phyloP scores from a whole-genome alignment of 371 early-diverging fungal genomes.

The Mortierella sp. region DNA sequence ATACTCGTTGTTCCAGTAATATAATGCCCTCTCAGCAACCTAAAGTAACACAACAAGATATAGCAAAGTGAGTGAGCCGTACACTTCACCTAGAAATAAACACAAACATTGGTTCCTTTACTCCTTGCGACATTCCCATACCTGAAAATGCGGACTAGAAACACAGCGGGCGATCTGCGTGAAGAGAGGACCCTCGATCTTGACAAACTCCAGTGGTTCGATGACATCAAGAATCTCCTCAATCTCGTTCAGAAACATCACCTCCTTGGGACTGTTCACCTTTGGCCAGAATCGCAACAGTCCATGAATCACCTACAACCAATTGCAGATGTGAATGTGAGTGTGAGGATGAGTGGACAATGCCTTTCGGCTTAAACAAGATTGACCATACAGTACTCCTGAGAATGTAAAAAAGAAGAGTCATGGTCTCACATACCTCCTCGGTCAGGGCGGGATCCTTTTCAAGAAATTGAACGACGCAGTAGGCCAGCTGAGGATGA shows the following conservation, averaged over 20 bases:
- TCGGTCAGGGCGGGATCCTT: constrained; percentile 92
- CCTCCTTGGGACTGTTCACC: constrained; percentile 96
- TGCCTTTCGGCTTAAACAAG: too few relatives aligned
- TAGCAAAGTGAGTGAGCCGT: not conserved
- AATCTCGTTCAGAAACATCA: constrained; percentile 96
- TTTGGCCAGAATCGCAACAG: constrained; percentile 97
- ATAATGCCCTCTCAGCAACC: constrained; percentile 95
- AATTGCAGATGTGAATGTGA: not conserved
- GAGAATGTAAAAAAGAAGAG: not conserved
- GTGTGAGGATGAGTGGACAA: too few relatives aligned
- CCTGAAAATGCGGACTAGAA: constrained; percentile 95
- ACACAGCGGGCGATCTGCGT: constrained; percentile 90
- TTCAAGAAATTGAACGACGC: constrained; percentile 96
- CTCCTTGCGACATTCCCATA: constrained; percentile 18
- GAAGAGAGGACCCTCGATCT: constrained; percentile 89
- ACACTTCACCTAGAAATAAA: too few relatives aligned
- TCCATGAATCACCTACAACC: constrained; percentile 84
- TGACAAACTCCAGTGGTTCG: constrained; percentile 86
- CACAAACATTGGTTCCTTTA: not conserved
- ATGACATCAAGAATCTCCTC: constrained; percentile 95
- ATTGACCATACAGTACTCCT: too few relatives aligned
- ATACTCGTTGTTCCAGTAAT: constrained; percentile 97
- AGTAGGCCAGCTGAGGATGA: constrained; percentile 96
- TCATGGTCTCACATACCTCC: constrained; percentile 63
- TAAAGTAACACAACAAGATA: constrained; percentile 26